These are phyloP conservation scores for Skeletonema menzelii DNA, from an alignment of 108 stramenopile genomes.

Conservation along the genomic window DNA sequence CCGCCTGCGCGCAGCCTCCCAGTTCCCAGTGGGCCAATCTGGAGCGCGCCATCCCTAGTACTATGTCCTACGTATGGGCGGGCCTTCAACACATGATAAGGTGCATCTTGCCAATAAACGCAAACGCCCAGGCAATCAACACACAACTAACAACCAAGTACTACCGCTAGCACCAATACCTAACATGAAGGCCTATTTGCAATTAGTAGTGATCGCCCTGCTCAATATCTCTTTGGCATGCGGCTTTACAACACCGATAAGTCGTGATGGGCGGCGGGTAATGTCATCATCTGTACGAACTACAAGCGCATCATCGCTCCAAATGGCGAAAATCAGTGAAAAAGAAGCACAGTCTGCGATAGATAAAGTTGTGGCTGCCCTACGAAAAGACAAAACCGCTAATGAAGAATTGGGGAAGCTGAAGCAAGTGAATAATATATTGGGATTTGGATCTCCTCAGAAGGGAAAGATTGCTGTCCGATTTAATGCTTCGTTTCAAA, in stretches of 20 bases:
- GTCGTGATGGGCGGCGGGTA: background rate
- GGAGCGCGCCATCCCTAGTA: too few species aligned
- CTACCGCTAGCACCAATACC: too few species aligned
- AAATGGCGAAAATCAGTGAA: slow-evolving; percentile 53
- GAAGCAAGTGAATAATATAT: slow-evolving; percentile 62
- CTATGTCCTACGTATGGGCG: too few species aligned
- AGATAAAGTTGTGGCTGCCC: slow-evolving; percentile 76
- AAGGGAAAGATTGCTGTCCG: slow-evolving; percentile 66
- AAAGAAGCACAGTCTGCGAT: slow-evolving; percentile 72
- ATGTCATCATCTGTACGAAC: background rate
- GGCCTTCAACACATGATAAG: too few species aligned
- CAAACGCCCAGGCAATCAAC: too few species aligned
- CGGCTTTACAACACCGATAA: background rate
- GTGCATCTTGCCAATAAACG: too few species aligned
- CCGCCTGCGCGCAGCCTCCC: too few species aligned
- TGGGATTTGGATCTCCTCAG: slow-evolving; percentile 73
- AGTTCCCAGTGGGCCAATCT: too few species aligned
- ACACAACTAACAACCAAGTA: too few species aligned
- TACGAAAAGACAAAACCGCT: slow-evolving; percentile 66
- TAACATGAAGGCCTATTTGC: background rate
- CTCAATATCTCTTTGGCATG: background rate
- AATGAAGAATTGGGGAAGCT: slow-evolving; percentile 74
- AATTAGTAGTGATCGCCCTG: background rate
- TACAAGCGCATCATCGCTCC: background rate
- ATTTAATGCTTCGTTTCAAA: slow-evolving; percentile 84